Conservation (phyloP, 257 asterid genomes). For the Thymus quinquecostatus region DNA sequence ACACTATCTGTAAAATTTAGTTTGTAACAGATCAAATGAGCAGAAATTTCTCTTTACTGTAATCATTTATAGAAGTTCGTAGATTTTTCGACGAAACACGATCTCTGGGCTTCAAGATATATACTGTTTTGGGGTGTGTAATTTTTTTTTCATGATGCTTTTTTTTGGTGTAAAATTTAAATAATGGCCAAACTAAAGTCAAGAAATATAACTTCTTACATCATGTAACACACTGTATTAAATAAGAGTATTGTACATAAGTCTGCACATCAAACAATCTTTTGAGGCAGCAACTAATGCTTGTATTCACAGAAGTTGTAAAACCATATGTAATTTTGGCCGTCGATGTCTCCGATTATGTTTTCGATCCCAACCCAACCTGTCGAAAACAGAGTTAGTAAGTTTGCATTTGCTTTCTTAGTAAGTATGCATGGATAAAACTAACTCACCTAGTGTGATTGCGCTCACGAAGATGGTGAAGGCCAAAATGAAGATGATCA, state of each 20-base stretch:
- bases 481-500: conserved; percentile 68
- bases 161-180: background rate
- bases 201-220: conserved; percentile 18
- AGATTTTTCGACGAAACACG: background rate
- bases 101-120: background rate
- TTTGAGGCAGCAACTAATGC: conserved; percentile 21
- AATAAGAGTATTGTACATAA: conserved; percentile 7
- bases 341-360: conserved; percentile 46
- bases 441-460: conserved; percentile 48
- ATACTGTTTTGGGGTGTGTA: background rate
- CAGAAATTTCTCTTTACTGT: conserved; percentile 5
- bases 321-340: conserved; percentile 53
- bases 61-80: background rate
- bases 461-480: conserved; percentile 64
- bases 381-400: conserved; percentile 26
- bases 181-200: background rate
- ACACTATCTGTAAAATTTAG: conserved; percentile 22
- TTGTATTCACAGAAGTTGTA: conserved; percentile 58
- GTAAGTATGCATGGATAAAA: too few species aligned
- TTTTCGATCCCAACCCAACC: conserved; percentile 66
- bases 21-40: conserved; percentile 2
- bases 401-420: background rate
- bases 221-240: too few species aligned
- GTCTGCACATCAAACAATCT: conserved; percentile 25
- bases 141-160: background rate